Evolutionary conservation across 768 basidiomycete genomes (phyloP), one percentile per base, ranked within the genome.

Genomic region (Psilocybe sp.): DNA sequence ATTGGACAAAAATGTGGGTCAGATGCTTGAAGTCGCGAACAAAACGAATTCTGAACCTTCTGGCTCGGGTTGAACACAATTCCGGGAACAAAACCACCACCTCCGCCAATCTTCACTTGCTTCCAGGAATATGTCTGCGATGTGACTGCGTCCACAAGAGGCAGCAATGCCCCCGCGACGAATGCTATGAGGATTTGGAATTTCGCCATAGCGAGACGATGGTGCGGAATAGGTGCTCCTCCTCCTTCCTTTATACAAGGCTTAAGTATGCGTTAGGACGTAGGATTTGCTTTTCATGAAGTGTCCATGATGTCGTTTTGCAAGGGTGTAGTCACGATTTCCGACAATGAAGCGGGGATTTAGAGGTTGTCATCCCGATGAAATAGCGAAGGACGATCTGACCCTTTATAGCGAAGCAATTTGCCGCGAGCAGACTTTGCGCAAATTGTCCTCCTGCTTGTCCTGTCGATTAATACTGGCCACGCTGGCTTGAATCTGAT

Each of bases 41-140:
- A 23, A 15, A 32, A 32, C 20, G 34, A 18, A 2, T 39, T 28
- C 23, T 7, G 23, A 28, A 59, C 60, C 68, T 76, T 77, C 59
- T 80, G 65, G 14, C 71, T 72, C 0, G 82, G 77, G 59, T 83
- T 84, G 63, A 85, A 85, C 14, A 85, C 73, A 47, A 85, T 80
- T 47, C 77, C 74, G 12, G 79, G 77, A 31, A 81, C 71, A 55
- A 81, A 82, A 20, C 76, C 74, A 28, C 76, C 73, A 11, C 74
- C 74, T 5, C 75, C 73, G 19, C 69, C 71, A 33, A 72, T 75
- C 61, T 81, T 82, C 52, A 83, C 82, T 56, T 84, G 84, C 59
- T 79, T 78, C 82, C 82, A 85, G 14, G 68, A 75, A 58, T 85
- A 83, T 1, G 68, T 44, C 55, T 81, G 78, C 9, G 78, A 70